These are phyloP conservation scores for Pythium oligandrum DNA, from an alignment of 352 stramenopile genomes.

Conservation along the genomic window DNA sequence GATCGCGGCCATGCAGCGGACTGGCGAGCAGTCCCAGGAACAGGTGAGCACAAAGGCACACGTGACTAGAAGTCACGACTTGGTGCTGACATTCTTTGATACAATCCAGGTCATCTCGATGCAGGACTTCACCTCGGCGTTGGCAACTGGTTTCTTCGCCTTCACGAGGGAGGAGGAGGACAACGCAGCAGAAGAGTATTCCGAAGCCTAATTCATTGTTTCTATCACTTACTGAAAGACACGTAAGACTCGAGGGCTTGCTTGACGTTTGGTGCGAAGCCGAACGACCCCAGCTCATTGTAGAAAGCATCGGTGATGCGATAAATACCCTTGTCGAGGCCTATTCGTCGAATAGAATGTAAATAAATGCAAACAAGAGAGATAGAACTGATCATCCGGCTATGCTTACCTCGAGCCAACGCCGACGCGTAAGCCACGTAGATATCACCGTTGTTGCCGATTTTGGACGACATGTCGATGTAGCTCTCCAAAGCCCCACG, in stretches of 20 bases:
- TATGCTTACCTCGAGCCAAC: conserved; percentile 42
- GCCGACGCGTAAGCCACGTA: conserved; percentile 58
- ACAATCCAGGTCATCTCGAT: conserved; percentile 17
- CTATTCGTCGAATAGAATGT: conserved; percentile 17
- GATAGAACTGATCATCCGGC: neutral
- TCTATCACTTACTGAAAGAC: conserved; percentile 23
- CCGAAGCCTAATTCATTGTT: neutral
- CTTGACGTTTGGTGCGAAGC: conserved; percentile 44
- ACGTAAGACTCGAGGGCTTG: conserved; percentile 40
- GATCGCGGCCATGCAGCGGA: conserved; percentile 69
- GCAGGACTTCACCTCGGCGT: conserved; percentile 15
- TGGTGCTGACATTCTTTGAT: no score
- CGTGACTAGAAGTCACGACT: no score
- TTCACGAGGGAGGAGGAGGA: conserved; percentile 2
- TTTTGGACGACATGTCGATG: conserved; percentile 67
- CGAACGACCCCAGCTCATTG: conserved; percentile 50
- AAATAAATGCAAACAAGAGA: neutral
- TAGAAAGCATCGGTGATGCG: conserved; percentile 68
- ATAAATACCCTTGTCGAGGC: conserved; percentile 77
- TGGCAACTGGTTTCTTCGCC: conserved; percentile 13
- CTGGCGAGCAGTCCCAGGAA: conserved; percentile 1
- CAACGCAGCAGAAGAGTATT: neutral
- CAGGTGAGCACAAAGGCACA: conserved; percentile 3
- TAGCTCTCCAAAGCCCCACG: conserved; percentile 55
- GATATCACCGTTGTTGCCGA: conserved; percentile 45